Evolutionary conservation across 768 basidiomycete genomes (phyloP).

Genomic region (Gymnopilus dilepis): DNA sequence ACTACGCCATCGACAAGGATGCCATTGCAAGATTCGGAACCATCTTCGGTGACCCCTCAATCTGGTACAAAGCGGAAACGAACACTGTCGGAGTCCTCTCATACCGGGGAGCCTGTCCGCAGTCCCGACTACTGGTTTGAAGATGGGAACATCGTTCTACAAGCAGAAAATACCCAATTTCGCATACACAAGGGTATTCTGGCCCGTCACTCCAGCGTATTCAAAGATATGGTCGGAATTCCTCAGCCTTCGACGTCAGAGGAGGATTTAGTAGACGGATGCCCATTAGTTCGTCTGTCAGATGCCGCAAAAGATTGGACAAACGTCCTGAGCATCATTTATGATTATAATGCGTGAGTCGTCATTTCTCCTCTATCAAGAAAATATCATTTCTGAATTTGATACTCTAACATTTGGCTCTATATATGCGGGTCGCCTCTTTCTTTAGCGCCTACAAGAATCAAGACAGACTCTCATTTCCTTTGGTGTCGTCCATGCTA

Average conservation of each 20-base stretch:
- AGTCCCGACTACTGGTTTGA: slow-evolving; percentile 8
- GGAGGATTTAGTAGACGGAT: neutral
- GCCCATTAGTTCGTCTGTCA: neutral
- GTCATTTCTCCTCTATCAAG: neutral
- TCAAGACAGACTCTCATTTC: neutral
- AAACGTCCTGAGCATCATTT: neutral
- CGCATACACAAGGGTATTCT: slow-evolving; percentile 1
- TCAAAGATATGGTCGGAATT: neutral
- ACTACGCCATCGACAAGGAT: neutral
- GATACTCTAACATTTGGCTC: no score
- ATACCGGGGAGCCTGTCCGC: neutral
- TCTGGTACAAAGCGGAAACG: neutral
- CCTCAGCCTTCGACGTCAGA: neutral
- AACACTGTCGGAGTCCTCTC: neutral
- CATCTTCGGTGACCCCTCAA: neutral
- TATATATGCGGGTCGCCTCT: no score
- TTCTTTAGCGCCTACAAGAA: neutral
- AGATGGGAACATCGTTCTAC: slow-evolving; percentile 10
- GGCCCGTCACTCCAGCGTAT: neutral
- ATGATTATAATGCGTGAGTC: neutral
- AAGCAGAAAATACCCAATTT: slow-evolving; percentile 4
- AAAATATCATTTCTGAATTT: no score
- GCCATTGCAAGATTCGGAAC: neutral
- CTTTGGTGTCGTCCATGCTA: neutral
- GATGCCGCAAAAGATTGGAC: neutral